Percentiles rank a stretch among this genome's conserved stretches.
These are phyloP conservation scores for Striga hermonthica DNA, from an alignment of 305 asterid genomes.

Conservation along the genomic window DNA sequence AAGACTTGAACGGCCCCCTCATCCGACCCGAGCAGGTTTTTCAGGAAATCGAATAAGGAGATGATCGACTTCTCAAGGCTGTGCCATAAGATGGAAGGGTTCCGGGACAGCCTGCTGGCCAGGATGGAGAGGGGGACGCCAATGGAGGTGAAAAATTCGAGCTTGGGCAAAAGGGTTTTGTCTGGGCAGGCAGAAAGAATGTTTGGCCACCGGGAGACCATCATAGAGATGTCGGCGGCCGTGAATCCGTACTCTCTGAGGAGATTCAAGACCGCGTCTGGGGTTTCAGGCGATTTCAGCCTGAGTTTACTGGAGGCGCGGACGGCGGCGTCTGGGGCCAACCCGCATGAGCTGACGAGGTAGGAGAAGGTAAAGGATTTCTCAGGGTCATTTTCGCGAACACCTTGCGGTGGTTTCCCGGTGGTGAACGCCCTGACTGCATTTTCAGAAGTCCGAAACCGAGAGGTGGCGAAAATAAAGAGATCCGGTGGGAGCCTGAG, in stretches of 20 bases:
- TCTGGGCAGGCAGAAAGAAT: constrained; percentile 21
- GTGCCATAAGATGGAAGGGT: background rate
- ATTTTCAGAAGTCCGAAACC: background rate
- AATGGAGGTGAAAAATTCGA: constrained; percentile 32
- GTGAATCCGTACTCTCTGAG: constrained; percentile 30
- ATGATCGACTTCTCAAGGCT: constrained; percentile 24
- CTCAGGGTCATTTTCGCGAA: background rate
- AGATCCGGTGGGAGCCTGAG: constrained; percentile 4
- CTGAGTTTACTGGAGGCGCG: constrained; percentile 25
- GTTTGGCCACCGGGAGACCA: constrained; percentile 10
- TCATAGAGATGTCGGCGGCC: constrained; percentile 9
- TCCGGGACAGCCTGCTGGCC: background rate
- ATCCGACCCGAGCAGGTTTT: constrained; percentile 10
- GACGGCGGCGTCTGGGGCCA: constrained; percentile 30
- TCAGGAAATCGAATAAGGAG: constrained; percentile 24
- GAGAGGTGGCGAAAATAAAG: background rate
- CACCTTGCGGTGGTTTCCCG: background rate
- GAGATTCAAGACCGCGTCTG: constrained; percentile 23
- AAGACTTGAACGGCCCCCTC: background rate
- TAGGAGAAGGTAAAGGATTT: constrained; percentile 6
- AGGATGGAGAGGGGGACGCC: constrained; percentile 17
- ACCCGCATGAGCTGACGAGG: constrained; percentile 23
- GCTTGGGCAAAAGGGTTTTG: constrained; percentile 34
- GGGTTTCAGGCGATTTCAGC: constrained; percentile 18
- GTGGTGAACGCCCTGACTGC: constrained; percentile 19